Evolutionary conservation across 2,329 filamentous ascomycete genomes (phyloP).

Genomic region (Fusarium irregulare): DNA sequence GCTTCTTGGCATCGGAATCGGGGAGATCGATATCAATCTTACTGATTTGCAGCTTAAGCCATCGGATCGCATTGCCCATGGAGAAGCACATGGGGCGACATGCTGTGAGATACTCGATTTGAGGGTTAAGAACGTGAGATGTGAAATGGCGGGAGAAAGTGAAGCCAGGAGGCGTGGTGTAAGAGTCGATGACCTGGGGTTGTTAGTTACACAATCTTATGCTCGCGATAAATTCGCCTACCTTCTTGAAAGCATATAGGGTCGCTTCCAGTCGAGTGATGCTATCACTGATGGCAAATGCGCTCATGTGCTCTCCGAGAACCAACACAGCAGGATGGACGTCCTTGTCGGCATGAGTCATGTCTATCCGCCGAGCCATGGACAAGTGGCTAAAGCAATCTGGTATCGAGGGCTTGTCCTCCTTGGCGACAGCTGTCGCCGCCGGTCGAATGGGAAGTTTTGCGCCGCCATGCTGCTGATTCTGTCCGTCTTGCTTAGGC

Average conservation of each 20-base stretch:
- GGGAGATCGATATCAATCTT: conserved; percentile 88
- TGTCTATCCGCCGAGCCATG: conserved; percentile 68
- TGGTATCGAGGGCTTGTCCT: conserved; percentile 70
- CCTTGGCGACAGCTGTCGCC: conserved; percentile 56
- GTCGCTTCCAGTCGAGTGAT: conserved; percentile 89
- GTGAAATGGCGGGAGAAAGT: conserved; percentile 92
- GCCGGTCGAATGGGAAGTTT: conserved; percentile 51
- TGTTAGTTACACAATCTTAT: conserved; percentile 6
- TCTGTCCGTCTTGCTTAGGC: conserved; percentile 58
- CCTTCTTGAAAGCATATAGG: conserved; percentile 88
- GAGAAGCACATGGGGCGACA: conserved; percentile 96
- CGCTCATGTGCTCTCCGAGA: conserved; percentile 89
- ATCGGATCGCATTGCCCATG: conserved; percentile 96
- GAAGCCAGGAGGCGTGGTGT: conserved; percentile 85
- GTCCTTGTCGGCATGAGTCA: conserved; percentile 73
- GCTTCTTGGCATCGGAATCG: conserved; percentile 83
- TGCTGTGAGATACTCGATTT: conserved; percentile 93
- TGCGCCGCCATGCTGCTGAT: conserved; percentile 47
- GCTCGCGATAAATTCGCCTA: conserved; percentile 50
- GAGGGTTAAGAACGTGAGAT: conserved; percentile 88
- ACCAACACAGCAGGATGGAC: conserved; percentile 89
- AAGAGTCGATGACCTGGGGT: conserved; percentile 85
- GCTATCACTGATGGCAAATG: conserved; percentile 89
- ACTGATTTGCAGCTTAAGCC: conserved; percentile 91
- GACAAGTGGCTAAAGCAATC: conserved; percentile 87